Percentiles rank a stretch among this genome's conserved stretches.
These are phyloP conservation scores for Erucastrum elatum DNA, from an alignment of 345 rosid genomes.

Conservation along the genomic window DNA sequence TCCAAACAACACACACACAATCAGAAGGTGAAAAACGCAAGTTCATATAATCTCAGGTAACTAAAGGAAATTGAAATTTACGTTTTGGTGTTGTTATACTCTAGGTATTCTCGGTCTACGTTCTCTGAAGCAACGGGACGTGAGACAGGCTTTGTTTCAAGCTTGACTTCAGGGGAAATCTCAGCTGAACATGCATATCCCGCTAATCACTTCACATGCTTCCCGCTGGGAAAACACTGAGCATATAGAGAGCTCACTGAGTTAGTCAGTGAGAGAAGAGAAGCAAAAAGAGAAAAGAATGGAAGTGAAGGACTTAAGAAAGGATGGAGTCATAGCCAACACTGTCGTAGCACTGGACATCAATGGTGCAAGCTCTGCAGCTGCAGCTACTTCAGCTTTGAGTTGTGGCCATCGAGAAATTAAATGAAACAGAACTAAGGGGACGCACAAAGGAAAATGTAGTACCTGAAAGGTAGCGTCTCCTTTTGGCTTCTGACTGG, in stretches of 20 bases:
- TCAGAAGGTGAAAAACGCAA: not conserved
- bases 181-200: constrained; percentile 75
- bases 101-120: constrained; percentile 67
- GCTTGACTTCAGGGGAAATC: constrained; percentile 67
- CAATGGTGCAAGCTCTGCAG: constrained; percentile 49
- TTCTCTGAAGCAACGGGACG: constrained; percentile 43
- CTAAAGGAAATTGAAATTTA: constrained; percentile 22
- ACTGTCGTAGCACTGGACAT: not conserved
- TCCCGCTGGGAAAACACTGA: constrained; percentile 75
- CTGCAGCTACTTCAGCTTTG: constrained; percentile 74
- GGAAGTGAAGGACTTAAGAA: constrained; percentile 44
- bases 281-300: not conserved
- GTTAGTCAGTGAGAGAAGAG: not conserved
- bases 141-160: constrained; percentile 41
- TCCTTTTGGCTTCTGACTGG: too few species aligned
- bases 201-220: constrained; percentile 73
- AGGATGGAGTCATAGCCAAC: not conserved
- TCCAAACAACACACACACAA: constrained; percentile 21
- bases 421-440: too few species aligned
- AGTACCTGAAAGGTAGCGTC: too few species aligned
- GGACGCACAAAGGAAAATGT: too few species aligned
- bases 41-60: not conserved
- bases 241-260: constrained; percentile 6
- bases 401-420: not conserved
- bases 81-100: constrained; percentile 68